Percentiles rank a stretch among this genome's conserved stretches.
Evolutionary conservation across 345 rosid genomes (phyloP).

Genomic region (Reutealis trisperma): DNA sequence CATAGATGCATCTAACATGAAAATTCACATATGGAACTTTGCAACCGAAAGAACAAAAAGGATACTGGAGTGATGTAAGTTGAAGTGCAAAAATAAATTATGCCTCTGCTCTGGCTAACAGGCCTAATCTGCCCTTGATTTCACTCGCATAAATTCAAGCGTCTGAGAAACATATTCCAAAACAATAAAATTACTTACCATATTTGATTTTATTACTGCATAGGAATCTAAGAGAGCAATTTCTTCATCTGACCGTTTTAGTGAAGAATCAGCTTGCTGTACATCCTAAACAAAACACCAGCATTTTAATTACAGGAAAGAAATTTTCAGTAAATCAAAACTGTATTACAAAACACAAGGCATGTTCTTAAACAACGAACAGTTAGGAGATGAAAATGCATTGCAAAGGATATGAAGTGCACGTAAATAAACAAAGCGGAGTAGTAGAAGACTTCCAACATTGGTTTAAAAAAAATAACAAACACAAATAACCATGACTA

Average conservation of each 20-base stretch:
- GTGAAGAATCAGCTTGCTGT: slow-evolving; percentile 59
- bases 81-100: neutral
- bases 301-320: slow-evolving; percentile 7
- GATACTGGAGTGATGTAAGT: too few relatives aligned
- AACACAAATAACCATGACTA: neutral
- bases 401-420: neutral
- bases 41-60: neutral
- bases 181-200: slow-evolving; percentile 50
- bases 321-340: neutral
- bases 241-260: slow-evolving; percentile 74
- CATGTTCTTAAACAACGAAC: neutral
- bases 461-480: neutral
- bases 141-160: neutral
- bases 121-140: neutral
- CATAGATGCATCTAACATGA: too few relatives aligned
- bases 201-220: slow-evolving; percentile 69
- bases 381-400: neutral
- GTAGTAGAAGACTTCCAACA: neutral
- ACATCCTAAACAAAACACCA: slow-evolving; percentile 54
- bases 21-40: too few relatives aligned
- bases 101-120: neutral
- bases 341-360: neutral
- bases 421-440: neutral
- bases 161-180: neutral
- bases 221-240: slow-evolving; percentile 62